Base-by-base conservation (phyloP, 768 basidiomycete genomes). In the Tricholoma matsutake region DNA sequence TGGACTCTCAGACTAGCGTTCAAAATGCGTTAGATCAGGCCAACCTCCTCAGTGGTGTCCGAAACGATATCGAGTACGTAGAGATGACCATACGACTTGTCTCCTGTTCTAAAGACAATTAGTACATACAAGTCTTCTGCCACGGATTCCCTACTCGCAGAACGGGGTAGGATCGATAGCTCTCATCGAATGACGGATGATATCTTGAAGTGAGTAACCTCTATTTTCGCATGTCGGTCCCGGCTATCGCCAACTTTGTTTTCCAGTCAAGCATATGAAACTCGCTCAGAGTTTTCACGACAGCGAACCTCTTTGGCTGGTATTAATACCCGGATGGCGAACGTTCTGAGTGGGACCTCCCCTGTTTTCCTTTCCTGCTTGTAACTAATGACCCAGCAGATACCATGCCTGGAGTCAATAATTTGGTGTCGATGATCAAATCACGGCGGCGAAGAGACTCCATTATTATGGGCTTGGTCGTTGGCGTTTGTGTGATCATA, bases 151-250 rank as follows among this genome's bases (percentile, higher is more conserved):
- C 76, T 99, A 41, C 79, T 99, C 28, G 86, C 87, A 22, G 97
- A 99, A 75, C 83, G 97, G 49, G 84, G 89, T 3, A 84, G 86
- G 63, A 96, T 98, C 61, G 96, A 98, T 75, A 91, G 86, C 64
- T 94, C 91, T 22, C 96, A 98, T 76, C 80, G 85, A 60, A 98
- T 98, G 96, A 91, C 93, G 18, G 96, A 98, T 69, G 90, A 91
- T 43, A 82, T 96, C 34, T 79, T 99, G 25, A 85, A 90, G 95
- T 96, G 69, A 61, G 91, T 73, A 14, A 4, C 25, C 2, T 51
- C 25, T 29, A 16, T 29, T 18, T 29, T 32, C 22, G 25, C 35
- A 22, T 45, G 9, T 47, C 28, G 9, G 53, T 45, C 45, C 39
- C 25, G 22, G 45, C 57, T 20, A 54, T 59, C 28, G 45, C 55